phyloP scores from a whole-genome alignment of 805 yeast genomes.

The Candida methanosorbosa region DNA sequence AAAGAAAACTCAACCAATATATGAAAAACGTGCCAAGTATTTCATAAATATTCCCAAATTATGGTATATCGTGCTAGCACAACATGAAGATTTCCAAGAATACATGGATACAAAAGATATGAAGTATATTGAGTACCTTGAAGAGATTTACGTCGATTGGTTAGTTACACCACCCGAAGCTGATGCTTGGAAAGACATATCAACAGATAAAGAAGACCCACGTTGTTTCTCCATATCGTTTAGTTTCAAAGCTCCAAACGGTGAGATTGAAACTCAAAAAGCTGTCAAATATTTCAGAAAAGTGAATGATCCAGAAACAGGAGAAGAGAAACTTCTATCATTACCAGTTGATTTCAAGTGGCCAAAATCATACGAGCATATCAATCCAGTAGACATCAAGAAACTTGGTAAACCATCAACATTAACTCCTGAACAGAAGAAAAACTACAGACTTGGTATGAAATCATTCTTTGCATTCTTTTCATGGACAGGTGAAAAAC shows the following conservation, averaged over 20 bases:
- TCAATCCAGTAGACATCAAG: slow-evolving; percentile 46
- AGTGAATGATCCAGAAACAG: slow-evolving; percentile 35
- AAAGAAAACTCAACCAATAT: slow-evolving; percentile 46
- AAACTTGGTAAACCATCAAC: slow-evolving; percentile 21
- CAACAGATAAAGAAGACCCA: slow-evolving; percentile 25
- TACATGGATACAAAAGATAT: slow-evolving; percentile 70
- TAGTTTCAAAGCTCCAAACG: slow-evolving; percentile 39
- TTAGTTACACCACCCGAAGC: slow-evolving; percentile 22
- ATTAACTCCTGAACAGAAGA: slow-evolving; percentile 44
- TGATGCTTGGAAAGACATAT: slow-evolving; percentile 8
- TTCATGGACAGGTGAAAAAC: slow-evolving; percentile 71
- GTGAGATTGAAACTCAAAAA: slow-evolving; percentile 44
- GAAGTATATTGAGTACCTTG: slow-evolving; percentile 60
- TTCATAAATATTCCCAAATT: slow-evolving; percentile 56
- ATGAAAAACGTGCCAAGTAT: slow-evolving; percentile 44
- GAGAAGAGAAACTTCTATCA: slow-evolving; percentile 48
- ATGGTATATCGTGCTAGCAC: slow-evolving; percentile 83
- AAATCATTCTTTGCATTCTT: slow-evolving; percentile 85
- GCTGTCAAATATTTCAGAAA: slow-evolving; percentile 53
- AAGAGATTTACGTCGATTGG: slow-evolving; percentile 55
- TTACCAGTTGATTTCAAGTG: slow-evolving; percentile 49
- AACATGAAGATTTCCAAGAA: slow-evolving; percentile 79
- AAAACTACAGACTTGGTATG: slow-evolving; percentile 60
- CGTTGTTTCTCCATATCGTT: slow-evolving; percentile 51
- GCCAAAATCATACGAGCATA: slow-evolving; percentile 55